A percentile compares a stretch with the other conserved stretches of the same genome.
These are phyloP conservation scores for Fusarium cicatricum DNA, from an alignment of 2,329 filamentous ascomycete genomes.

Conservation along the genomic window DNA sequence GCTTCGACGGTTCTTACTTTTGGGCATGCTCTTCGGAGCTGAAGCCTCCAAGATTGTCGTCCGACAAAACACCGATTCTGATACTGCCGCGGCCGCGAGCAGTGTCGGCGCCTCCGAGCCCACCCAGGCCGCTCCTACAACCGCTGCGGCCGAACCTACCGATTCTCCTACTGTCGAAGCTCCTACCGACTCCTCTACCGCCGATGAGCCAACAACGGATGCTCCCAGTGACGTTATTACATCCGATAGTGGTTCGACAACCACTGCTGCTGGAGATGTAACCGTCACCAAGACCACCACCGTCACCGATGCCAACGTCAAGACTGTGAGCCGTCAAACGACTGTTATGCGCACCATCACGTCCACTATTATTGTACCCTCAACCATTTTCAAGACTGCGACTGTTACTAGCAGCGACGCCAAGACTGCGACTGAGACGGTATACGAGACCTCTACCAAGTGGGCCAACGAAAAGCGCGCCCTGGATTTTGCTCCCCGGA, in stretches of 20 bases:
- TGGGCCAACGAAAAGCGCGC: slow-evolving; percentile 47
- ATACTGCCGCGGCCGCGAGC: not conserved
- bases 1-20: slow-evolving; percentile 35
- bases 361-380: slow-evolving; percentile 47
- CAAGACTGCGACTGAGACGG: slow-evolving; percentile 48
- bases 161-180: not conserved
- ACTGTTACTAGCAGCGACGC: slow-evolving; percentile 49
- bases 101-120: not conserved
- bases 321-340: slow-evolving; percentile 42
- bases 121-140: slow-evolving; percentile 21
- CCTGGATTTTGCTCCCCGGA: slow-evolving; percentile 42
- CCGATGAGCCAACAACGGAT: not conserved
- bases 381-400: slow-evolving; percentile 47
- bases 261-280: slow-evolving; percentile 33
- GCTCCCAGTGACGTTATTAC: slow-evolving; percentile 3
- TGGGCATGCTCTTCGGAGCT: slow-evolving; percentile 38
- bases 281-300: slow-evolving; percentile 45
- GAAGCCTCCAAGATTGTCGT: slow-evolving; percentile 30
- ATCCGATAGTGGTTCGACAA: slow-evolving; percentile 1
- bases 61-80: slow-evolving; percentile 27
- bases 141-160: slow-evolving; percentile 16
- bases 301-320: slow-evolving; percentile 39
- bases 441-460: slow-evolving; percentile 48
- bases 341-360: slow-evolving; percentile 44
- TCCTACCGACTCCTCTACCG: slow-evolving; percentile 1